These are phyloP conservation scores for Crataegus laevigata DNA, from an alignment of 306 rosid species.

Conservation along the genomic window DNA sequence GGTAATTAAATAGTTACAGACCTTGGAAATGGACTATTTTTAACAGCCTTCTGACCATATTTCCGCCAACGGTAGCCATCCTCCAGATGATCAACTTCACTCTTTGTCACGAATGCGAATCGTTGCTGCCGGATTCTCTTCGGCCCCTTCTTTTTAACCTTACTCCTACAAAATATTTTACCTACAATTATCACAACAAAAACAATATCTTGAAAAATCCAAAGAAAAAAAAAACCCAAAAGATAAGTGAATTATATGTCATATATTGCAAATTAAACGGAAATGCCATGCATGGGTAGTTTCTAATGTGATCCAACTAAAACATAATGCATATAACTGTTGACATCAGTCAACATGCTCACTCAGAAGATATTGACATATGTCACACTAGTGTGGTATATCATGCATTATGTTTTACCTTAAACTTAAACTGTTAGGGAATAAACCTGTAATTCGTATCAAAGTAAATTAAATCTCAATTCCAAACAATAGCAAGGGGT, in stretches of 20 bases:
- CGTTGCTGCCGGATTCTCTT: constrained; percentile 84
- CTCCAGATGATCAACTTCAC: constrained; percentile 93
- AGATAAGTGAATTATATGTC: background rate
- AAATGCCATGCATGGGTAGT: background rate
- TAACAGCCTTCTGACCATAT: constrained; percentile 97
- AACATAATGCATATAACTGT: too few species aligned
- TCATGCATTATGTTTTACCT: background rate
- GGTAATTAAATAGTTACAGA: constrained; percentile 9
- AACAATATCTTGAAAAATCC: constrained; percentile 17
- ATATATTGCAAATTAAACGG: background rate
- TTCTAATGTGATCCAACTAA: background rate
- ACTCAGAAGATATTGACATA: too few species aligned
- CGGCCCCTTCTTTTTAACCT: constrained; percentile 71
- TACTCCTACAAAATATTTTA: constrained; percentile 52
- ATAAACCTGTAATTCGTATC: background rate
- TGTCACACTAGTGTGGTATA: too few species aligned
- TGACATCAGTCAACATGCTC: too few species aligned
- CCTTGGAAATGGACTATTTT: constrained; percentile 95
- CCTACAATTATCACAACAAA: constrained; percentile 33
- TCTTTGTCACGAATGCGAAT: constrained; percentile 92
- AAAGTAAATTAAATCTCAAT: too few species aligned
- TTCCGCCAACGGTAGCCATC: constrained; percentile 98
- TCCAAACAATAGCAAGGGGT: background rate
- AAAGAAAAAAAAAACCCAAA: background rate
- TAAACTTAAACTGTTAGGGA: too few species aligned